Conservation (phyloP, 176 grass and related monocot species). For the Urochloa ruziziensis region DNA sequence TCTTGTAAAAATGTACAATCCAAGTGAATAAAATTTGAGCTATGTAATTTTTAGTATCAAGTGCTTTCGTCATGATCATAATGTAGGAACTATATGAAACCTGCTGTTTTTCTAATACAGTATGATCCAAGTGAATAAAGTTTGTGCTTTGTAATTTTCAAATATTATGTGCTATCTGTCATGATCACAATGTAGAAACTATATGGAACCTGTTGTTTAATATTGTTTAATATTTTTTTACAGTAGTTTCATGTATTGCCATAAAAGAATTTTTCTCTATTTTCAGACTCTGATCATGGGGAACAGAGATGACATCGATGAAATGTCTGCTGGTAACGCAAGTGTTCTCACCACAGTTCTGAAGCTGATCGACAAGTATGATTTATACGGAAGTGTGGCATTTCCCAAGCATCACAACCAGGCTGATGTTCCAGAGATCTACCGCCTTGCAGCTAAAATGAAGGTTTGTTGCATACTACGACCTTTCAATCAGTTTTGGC, state of each 20-base stretch:
- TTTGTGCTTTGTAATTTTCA: slow-evolving; percentile 6
- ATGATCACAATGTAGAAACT: neutral
- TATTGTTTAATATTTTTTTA: too few relatives aligned
- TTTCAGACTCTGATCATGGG: slow-evolving; percentile 91
- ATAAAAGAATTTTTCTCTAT: neutral
- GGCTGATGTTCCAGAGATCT: slow-evolving; percentile 91
- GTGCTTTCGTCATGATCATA: neutral
- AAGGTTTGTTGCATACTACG: slow-evolving; percentile 46
- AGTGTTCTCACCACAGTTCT: slow-evolving; percentile 80
- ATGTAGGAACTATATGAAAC: neutral
- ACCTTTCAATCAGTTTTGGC: neutral
- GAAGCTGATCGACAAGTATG: slow-evolving; percentile 96
- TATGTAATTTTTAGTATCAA: slow-evolving; percentile 19
- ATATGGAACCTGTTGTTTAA: neutral
- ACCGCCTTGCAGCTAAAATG: slow-evolving; percentile 77
- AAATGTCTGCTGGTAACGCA: slow-evolving; percentile 79
- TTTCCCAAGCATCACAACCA: slow-evolving; percentile 97
- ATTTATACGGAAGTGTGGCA: slow-evolving; percentile 90
- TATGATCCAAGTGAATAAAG: neutral
- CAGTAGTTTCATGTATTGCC: neutral
- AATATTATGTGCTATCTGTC: slow-evolving; percentile 1
- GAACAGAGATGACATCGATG: slow-evolving; percentile 94
- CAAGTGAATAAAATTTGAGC: neutral
- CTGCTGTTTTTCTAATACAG: neutral
- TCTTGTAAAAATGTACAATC: neutral